phyloP scores from a whole-genome alignment of 305 asterid species.

The Solanum chacoense region DNA sequence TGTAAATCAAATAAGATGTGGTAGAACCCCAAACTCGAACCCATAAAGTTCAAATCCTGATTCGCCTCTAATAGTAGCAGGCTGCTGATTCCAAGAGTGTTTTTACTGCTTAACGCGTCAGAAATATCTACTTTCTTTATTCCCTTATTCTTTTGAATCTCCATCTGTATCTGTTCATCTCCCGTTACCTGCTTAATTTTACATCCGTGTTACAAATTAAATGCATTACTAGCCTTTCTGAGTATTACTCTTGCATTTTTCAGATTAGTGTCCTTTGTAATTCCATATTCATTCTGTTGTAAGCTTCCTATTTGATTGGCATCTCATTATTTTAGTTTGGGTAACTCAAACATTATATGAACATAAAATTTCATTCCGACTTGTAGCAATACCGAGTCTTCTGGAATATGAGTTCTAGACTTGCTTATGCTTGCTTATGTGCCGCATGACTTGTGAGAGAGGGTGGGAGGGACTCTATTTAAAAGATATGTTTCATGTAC shows the following conservation, averaged over 20 bases:
- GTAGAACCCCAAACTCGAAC: not conserved
- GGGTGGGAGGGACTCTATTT: not conserved
- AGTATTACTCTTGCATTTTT: not conserved
- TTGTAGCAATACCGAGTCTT: not conserved
- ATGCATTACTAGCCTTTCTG: not conserved
- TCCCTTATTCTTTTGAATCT: not conserved
- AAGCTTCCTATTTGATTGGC: not conserved
- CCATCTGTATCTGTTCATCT: not conserved
- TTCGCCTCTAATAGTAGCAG: not conserved
- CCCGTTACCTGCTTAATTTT: not conserved
- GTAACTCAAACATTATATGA: not conserved
- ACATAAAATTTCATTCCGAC: not conserved
- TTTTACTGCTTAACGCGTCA: not conserved
- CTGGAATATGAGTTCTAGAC: not conserved
- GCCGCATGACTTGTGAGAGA: not conserved
- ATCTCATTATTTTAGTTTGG: not conserved
- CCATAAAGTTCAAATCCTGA: not conserved
- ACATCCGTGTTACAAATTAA: not conserved
- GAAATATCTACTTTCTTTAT: not conserved
- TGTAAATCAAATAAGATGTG: not conserved
- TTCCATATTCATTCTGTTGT: not conserved
- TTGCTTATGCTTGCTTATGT: not conserved
- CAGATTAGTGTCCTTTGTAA: not conserved
- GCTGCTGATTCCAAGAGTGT: not conserved
- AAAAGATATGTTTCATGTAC: not conserved